Evolutionary conservation across 179 eudicot genomes (phyloP), one percentile per base, ranked within the genome.

Genomic region (Heliamphora pulchella): DNA sequence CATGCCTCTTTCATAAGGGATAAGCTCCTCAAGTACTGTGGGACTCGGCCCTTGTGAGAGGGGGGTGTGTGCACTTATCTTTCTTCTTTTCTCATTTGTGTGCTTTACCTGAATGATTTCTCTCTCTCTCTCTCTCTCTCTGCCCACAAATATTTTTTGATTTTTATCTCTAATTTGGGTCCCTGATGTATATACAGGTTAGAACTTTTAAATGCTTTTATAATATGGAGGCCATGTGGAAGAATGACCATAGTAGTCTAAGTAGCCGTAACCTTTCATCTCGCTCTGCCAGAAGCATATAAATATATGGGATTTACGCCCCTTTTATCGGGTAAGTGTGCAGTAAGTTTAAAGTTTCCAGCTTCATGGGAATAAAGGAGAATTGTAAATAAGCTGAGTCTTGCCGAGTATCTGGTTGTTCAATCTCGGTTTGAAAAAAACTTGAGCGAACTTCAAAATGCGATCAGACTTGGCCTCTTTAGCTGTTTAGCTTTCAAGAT

Each of bases 161-260:
- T 44, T 22, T 46, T 54, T 2, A 47, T 74, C 22, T 20, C 68
- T 44, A 0, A 50, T 48, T 8, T 2, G 74, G 51, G 18, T 74
- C 20, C 71, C 7, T 83, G 71, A 18, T 63, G 9, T 43, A 55
- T 44, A 41, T 80, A 64, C 92, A 94, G 98, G 88, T 90, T 68
- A 84, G 86, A 77, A 90, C 93, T 53, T 86, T 91, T 44, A 90
- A 88, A 86, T 92, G 98, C 86, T 94, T 94, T 75, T 90, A 83
- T 73, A 83, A 70, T 50, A 41, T 83, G 17, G 89, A 81, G 71
- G 81, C 85, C 62, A 81, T 81, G 67, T 86, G 83, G 87, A 84
- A 66, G 79, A 89, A 89, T 86, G 88, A 84, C 63, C 79, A 82
- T 74, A 87, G 73, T 17, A 89, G 82, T 84, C 77, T 82, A 71